Base-by-base conservation (phyloP, 2,329 filamentous ascomycete genomes). In the Allantophomopsis cytisporea region DNA sequence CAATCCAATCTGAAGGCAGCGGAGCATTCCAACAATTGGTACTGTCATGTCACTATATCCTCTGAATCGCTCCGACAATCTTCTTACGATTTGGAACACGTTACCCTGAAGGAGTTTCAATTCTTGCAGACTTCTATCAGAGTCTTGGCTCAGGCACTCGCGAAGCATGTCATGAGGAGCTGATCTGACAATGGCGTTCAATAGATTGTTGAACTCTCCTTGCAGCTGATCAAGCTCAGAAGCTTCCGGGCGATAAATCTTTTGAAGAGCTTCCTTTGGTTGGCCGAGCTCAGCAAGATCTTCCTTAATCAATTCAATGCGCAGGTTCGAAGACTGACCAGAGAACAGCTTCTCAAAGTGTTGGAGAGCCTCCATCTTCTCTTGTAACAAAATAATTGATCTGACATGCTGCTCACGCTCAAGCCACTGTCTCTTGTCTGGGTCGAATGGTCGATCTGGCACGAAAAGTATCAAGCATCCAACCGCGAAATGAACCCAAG, bases 391-490 rank as follows among this genome's bases (percentile, higher is more conserved):
- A 3, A 55, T 47, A 36, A 73, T 69, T 31, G 82, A 66, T 41
- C 76, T 64, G 14, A 63, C 54, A 52, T 80, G 69, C 16, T 73
- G 62, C 39, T 69, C 58, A 15, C 75, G 71, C 49, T 86, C 79
- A 14, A 94, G 71, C 38, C 72, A 65, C 5, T 74, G 72, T 38
- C 71, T 66, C 42, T 79, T 64, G 43, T 79, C 73, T 1, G 91
- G 91, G 56, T 98, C 91, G 51, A 89, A 91, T 3, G 83, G 72
- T 47, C 80, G 79, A 56, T 94, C 81, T 0, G 93, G 88, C 2
- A 96, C 77, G 53, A 89, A 95, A 2, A 95, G 67, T 45, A 73
- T 73, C 36, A 96, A 66, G 31, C 80, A 74, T 13, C 80, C 79
- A 15, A 88, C 60, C 2, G 84, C 80, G 43, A 94, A 77, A 38